Evolutionary conservation across 2,329 filamentous ascomycete species (phyloP).

Genomic region (Lasiodiplodia sp.): DNA sequence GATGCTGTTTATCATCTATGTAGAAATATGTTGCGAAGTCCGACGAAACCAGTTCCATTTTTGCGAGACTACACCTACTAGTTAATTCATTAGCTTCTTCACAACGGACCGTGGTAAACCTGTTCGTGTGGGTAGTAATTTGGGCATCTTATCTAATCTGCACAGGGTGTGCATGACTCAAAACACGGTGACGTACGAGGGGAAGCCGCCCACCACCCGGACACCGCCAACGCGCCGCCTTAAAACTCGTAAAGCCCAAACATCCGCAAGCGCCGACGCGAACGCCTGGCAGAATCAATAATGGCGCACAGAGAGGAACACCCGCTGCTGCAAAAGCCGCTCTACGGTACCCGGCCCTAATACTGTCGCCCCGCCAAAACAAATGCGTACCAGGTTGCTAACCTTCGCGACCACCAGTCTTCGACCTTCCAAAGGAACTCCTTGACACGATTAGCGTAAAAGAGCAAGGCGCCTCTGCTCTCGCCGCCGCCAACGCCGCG

Average conservation of each 20-base stretch:
- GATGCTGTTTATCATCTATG: background rate
- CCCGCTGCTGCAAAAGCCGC: constrained; percentile 45
- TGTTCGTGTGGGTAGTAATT: background rate
- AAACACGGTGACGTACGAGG: constrained; percentile 20
- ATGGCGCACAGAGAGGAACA: constrained; percentile 33
- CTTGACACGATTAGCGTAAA: constrained; percentile 71
- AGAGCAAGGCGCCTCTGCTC: constrained; percentile 38
- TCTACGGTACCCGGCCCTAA: constrained; percentile 43
- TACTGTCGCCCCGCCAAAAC: background rate
- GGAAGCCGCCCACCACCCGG: background rate
- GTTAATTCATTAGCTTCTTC: no score
- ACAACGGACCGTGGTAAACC: no score
- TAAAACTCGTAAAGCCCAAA: background rate
- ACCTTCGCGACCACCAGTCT: constrained; percentile 63
- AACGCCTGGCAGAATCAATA: background rate
- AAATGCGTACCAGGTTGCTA: constrained; percentile 32
- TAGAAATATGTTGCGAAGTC: background rate
- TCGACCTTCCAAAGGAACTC: constrained; percentile 79
- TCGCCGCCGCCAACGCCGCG: constrained; percentile 26
- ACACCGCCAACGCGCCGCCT: background rate
- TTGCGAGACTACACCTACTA: no score
- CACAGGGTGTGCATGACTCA: constrained; percentile 9
- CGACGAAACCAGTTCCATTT: background rate
- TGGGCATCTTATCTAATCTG: constrained; percentile 20
- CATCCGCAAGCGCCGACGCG: background rate